Percentiles rank a stretch among this genome's conserved stretches.
These are phyloP conservation scores for Cladosporium sp. DNA, from an alignment of 2,329 filamentous ascomycete genomes.

Conservation along the genomic window DNA sequence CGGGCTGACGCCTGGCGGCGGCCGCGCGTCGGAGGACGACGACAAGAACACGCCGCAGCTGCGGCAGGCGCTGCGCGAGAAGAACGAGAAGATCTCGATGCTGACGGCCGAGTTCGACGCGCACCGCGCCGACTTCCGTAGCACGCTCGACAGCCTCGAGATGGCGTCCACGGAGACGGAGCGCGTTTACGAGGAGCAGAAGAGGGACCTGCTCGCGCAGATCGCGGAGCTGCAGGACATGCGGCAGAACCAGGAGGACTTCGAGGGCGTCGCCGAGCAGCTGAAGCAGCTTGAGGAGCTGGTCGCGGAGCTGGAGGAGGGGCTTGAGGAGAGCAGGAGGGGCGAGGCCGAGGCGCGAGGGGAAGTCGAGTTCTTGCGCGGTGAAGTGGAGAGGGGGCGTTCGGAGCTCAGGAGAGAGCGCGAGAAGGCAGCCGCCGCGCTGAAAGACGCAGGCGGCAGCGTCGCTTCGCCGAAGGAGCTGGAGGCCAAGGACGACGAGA, in stretches of 20 bases:
- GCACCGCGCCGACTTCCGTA: slow-evolving; percentile 90
- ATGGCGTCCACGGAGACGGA: slow-evolving; percentile 93
- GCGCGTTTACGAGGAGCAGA: slow-evolving; percentile 88
- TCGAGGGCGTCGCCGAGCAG: slow-evolving; percentile 83
- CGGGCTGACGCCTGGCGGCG: slow-evolving; percentile 7
- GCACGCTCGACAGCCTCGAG: slow-evolving; percentile 93
- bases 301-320: slow-evolving; percentile 94
- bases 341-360: slow-evolving; percentile 93
- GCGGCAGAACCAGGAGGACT: slow-evolving; percentile 77
- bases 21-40: slow-evolving; percentile 33
- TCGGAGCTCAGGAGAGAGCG: slow-evolving; percentile 82
- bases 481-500: slow-evolving; percentile 94
- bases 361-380: slow-evolving; percentile 90
- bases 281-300: slow-evolving; percentile 93
- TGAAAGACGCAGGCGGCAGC: slow-evolving; percentile 46
- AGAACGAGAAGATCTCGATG: slow-evolving; percentile 93
- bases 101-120: slow-evolving; percentile 91
- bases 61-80: slow-evolving; percentile 77
- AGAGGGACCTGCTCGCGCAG: slow-evolving; percentile 78
- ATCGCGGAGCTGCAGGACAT: slow-evolving; percentile 66
- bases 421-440: slow-evolving; percentile 65
- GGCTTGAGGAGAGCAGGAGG: slow-evolving; percentile 84
- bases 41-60: slow-evolving; percentile 48
- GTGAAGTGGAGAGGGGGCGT: slow-evolving; percentile 86
- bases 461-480: slow-evolving; percentile 58